A percentile compares a stretch with the other conserved stretches of the same genome.
phyloP scores from a whole-genome alignment of 805 yeast genomes.

The Kodamaea nitidulidarum region DNA sequence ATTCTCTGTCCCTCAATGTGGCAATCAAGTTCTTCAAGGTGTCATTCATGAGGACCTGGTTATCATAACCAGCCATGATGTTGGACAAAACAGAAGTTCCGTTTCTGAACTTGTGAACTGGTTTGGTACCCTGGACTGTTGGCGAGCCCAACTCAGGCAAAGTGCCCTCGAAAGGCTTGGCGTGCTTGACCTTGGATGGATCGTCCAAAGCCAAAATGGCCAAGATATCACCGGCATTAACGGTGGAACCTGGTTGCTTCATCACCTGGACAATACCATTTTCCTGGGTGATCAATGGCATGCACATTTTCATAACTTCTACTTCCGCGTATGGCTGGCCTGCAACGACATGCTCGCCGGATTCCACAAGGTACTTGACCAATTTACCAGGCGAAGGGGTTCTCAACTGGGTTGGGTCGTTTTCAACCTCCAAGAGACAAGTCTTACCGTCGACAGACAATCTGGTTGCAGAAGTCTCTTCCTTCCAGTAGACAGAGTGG shows the following conservation, averaged over 20 bases:
- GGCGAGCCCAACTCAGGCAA: constrained; percentile 88
- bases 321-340: constrained; percentile 98
- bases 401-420: constrained; percentile 97
- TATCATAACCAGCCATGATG: constrained; percentile 88
- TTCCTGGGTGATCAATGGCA: constrained; percentile 93
- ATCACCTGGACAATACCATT: constrained; percentile 88
- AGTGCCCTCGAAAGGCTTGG: constrained; percentile 91
- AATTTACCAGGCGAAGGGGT: constrained; percentile 99
- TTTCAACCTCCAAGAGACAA: constrained; percentile 88
- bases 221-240: constrained; percentile 93
- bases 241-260: constrained; percentile 98
- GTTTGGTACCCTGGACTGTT: constrained; percentile 74
- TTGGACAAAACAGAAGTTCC: constrained; percentile 61
- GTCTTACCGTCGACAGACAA: constrained; percentile 94
- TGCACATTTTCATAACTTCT: constrained; percentile 99
- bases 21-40: constrained; percentile 71
- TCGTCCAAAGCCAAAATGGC: constrained; percentile 94
- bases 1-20: constrained; percentile 69
- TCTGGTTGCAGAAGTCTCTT: constrained; percentile 93
- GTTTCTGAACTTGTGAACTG: constrained; percentile 67
- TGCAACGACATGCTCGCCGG: constrained; percentile 85
- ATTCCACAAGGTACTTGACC: constrained; percentile 88
- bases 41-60: constrained; percentile 87
- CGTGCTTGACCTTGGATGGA: constrained; percentile 95
- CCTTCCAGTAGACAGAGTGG: constrained; percentile 95